These are phyloP conservation scores for Fomes fomentarius DNA, from an alignment of 1,284 basidiomycete genomes.

Conservation along the genomic window DNA sequence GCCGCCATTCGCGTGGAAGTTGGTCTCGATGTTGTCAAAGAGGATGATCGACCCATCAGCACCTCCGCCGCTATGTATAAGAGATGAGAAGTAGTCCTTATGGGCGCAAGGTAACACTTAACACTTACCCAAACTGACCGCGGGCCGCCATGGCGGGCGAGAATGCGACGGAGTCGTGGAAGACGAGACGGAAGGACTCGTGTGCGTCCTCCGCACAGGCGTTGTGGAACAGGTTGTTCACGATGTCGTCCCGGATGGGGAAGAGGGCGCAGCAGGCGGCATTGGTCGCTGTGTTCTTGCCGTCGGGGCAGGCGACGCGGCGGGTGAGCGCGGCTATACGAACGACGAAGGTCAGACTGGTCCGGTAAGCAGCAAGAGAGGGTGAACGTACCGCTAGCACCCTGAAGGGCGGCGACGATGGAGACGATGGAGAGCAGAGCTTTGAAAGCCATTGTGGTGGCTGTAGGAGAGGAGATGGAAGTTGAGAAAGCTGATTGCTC, in stretches of 20 bases:
- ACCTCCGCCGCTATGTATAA: not conserved
- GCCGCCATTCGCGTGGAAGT: constrained; percentile 3
- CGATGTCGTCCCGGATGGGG: constrained; percentile 5
- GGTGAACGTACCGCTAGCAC: not conserved
- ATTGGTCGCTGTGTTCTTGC: constrained; percentile 2
- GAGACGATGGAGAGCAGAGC: constrained; percentile 3
- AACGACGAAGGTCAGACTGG: not conserved
- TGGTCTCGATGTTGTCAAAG: not conserved
- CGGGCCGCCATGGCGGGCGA: constrained; percentile 2
- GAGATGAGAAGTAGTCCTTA: not conserved
- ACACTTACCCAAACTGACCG: constrained; percentile 10
- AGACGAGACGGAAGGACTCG: constrained; percentile 4
- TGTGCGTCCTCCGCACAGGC: not conserved
- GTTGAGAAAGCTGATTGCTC: constrained; percentile 2
- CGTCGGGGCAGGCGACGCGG: constrained; percentile 3
- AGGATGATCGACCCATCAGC: not conserved
- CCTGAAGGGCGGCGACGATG: constrained; percentile 1
- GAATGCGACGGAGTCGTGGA: constrained; percentile 13
- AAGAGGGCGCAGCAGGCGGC: constrained; percentile 3
- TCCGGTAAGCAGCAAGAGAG: not conserved
- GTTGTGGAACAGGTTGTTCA: constrained; percentile 3
- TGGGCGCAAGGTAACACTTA: not conserved
- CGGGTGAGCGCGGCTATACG: constrained; percentile 20
- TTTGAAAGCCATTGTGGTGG: constrained; percentile 3
- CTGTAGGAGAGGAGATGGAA: not conserved